Base-by-base conservation (phyloP, 352 stramenopile genomes). In the Globisporangium lucens region DNA sequence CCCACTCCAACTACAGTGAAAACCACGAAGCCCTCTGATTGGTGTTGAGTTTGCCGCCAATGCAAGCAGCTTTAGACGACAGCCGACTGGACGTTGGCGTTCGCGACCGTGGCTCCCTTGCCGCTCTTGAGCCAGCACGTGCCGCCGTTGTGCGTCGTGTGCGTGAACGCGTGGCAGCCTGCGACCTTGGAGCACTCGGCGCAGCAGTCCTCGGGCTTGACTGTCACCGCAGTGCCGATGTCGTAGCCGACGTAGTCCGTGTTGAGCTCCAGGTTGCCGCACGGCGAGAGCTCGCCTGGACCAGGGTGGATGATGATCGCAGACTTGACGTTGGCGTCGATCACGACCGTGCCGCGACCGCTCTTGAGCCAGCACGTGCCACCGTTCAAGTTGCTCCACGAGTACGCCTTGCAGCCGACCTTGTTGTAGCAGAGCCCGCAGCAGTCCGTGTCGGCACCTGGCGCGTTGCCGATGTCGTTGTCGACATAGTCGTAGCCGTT, bases 21-120 rank as follows among this genome's bases (percentile, higher is more conserved):
- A 1, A 43, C 3, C 10, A 17, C 36, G 36, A 4, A 5, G 10
- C 36, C 36, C 13, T 17, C 36, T 15, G 36, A 0, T 43, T 43
- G 36, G 0, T 43, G 36, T 43, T 17, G 36, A 10, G 10, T 43
- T 43, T 43, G 36, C 36, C 35, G 3, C 4, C 10, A 17, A 17
- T 43, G 4, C 36, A 0, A 43, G 36, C 36, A 17, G 10, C 36
- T 43, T 43, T 43, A 43, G 30, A 43, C 58, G 22, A 64, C 58
- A 12, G 43, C 20, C 4, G 75, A 82, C 41, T 74, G 73, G 24
- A 63, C 70, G 17, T 71, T 69, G 1, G 62, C 17, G 7, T 76
- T 71, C 20, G 69, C 61, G 57, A 63, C 61, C 0, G 75, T 85
- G 13, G 75, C 75, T 8, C 78, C 78, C 22, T 78, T 73, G 53